These are phyloP conservation scores for Mucor plumbeus DNA, from an alignment of 371 early-diverging fungal genomes.

Conservation along the genomic window DNA sequence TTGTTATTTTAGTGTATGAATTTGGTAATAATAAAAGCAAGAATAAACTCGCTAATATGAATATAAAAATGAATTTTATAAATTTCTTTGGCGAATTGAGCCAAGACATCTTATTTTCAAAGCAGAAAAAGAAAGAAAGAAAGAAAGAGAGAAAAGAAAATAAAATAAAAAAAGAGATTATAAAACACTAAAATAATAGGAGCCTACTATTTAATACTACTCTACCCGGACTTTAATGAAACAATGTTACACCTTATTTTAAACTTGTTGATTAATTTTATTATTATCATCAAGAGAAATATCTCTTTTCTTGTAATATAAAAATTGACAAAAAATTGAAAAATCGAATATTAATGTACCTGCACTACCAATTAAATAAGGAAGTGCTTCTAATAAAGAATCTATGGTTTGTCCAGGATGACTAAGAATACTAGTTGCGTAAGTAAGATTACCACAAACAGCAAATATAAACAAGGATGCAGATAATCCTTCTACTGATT, in stretches of 20 bases:
- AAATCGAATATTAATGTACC: slow-evolving; percentile 43
- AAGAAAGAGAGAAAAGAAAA: background rate
- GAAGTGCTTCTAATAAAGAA: slow-evolving; percentile 39
- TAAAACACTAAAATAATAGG: background rate
- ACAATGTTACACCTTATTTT: slow-evolving; percentile 7
- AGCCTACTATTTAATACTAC: background rate
- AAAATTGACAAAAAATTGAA: slow-evolving; percentile 42
- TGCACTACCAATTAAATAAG: slow-evolving; percentile 48
- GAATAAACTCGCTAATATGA: slow-evolving; percentile 2
- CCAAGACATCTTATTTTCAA: slow-evolving; percentile 12
- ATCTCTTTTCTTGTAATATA: slow-evolving; percentile 24
- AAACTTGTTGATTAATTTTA: slow-evolving; percentile 10
- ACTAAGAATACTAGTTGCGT: slow-evolving; percentile 63
- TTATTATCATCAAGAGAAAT: background rate
- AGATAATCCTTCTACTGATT: slow-evolving; percentile 68
- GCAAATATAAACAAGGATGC: slow-evolving; percentile 73
- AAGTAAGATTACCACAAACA: slow-evolving; percentile 68
- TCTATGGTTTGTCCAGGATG: slow-evolving; percentile 46
- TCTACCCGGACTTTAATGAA: background rate
- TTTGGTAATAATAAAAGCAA: slow-evolving; percentile 16
- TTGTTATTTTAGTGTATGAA: slow-evolving; percentile 5
- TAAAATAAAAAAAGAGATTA: too few relatives aligned
- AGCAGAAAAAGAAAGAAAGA: background rate
- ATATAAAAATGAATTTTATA: slow-evolving; percentile 5
- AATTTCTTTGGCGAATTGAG: slow-evolving; percentile 26